phyloP scores from a whole-genome alignment of 2,329 filamentous ascomycete genomes.

The Trichoderma pleuroti region DNA sequence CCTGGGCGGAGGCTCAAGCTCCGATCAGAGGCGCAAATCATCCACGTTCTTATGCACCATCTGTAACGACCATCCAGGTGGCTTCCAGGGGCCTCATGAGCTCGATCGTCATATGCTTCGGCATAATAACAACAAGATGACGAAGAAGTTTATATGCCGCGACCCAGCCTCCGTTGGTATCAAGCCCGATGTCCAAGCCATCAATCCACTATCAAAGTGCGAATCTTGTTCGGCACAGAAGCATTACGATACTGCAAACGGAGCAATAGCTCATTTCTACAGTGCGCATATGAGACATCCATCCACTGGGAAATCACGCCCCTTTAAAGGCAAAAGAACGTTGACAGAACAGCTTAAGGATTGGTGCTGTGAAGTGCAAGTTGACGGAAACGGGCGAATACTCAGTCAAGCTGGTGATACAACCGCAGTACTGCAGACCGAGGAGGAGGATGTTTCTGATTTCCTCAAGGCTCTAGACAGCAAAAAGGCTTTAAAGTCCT shows the following conservation, averaged over 20 bases:
- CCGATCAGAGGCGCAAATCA: neutral
- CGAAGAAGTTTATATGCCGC: neutral
- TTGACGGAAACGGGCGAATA: neutral
- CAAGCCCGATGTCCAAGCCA: neutral
- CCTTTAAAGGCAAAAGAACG: neutral
- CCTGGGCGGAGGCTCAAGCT: neutral
- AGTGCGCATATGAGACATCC: neutral
- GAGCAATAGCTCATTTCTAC: neutral
- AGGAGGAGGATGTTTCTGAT: conserved; percentile 90
- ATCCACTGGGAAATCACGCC: neutral
- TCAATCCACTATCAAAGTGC: neutral
- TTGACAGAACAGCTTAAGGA: neutral
- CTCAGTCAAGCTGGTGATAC: neutral
- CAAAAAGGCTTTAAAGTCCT: conserved; percentile 77
- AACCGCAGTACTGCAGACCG: conserved; percentile 55
- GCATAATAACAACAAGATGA: neutral
- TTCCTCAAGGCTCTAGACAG: conserved; percentile 86
- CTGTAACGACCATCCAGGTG: neutral
- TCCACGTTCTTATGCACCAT: neutral
- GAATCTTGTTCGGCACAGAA: neutral
- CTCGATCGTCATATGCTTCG: neutral
- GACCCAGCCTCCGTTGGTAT: neutral
- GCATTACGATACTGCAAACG: neutral
- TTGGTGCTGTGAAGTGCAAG: neutral
- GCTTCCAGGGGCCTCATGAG: neutral